Evolutionary conservation across 345 rosid genomes (phyloP).

Genomic region (Chamaenerion angustifolium): DNA sequence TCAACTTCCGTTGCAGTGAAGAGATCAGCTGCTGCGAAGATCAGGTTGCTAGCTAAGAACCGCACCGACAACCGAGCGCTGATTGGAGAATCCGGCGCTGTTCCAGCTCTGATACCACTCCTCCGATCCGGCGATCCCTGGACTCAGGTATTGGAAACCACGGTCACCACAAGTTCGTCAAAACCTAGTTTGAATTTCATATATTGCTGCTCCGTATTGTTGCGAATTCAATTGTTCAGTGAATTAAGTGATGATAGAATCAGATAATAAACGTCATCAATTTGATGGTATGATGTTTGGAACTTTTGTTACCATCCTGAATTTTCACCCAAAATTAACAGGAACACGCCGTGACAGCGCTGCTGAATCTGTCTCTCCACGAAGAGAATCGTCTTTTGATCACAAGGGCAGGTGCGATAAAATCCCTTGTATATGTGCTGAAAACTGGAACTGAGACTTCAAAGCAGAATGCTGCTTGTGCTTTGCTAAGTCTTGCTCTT

Average conservation of each 20-base stretch:
- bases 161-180: no score
- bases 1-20: constrained; percentile 62
- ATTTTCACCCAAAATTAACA: not conserved
- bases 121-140: constrained; percentile 74
- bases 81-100: constrained; percentile 91
- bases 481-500: constrained; percentile 66
- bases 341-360: constrained; percentile 89
- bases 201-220: no score
- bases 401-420: constrained; percentile 61
- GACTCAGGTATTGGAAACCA: constrained; percentile 30
- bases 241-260: no score
- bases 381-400: constrained; percentile 58
- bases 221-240: no score
- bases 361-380: constrained; percentile 66
- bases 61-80: constrained; percentile 67
- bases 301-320: not conserved
- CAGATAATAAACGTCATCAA: no score
- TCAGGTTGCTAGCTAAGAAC: constrained; percentile 78
- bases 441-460: constrained; percentile 88
- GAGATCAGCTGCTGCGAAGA: constrained; percentile 90
- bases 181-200: no score
- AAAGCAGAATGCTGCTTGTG: constrained; percentile 94
- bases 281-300: no score
- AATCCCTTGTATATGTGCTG: constrained; percentile 72
- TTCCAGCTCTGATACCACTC: constrained; percentile 70